Base-by-base conservation (phyloP, 495 filamentous ascomycete species). In the Monascus purpureus region DNA sequence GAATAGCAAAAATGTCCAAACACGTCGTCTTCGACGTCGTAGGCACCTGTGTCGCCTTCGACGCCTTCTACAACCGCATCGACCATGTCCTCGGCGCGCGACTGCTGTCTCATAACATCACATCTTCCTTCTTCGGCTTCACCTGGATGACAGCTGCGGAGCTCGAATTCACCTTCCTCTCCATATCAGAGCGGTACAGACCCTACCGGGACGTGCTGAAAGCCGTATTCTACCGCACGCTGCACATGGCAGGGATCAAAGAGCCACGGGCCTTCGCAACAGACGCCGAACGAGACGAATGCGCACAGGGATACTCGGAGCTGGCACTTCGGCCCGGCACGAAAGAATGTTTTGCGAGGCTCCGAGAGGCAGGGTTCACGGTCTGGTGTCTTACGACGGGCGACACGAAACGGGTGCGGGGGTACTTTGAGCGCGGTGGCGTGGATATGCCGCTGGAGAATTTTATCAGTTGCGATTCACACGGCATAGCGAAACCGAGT, bases 21-120 rank as follows among this genome's bases (percentile, higher is more conserved):
- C 59, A 58, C 34, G 46, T 60, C 37, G 54, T 62, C 9, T 62
- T 64, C 41, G 56, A 64, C 37, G 50, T 64, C 0, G 54, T 64
- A 19, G 59, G 58, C n/a, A 64, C 59, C 19, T 57, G 52, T 29
- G 49, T 62, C 30, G 52, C 56, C 11, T 62, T 52, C 37, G 49
- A 55, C 27, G 48, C 46, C 24, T 60, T 55, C 39, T 50, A 46
- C 40, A 26, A 28, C 16, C 18, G 39, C 28, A 63, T 61, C 37
- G 37, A 54, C 37, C 4, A 17, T 0, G 28, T 33, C 13, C 37
- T 59, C 34, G 56, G 58, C 7, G 8, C 26, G 12, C 42, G 44
- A 26, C 46, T 64, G 6, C 42, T 26, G 11, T 31, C 49, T 4
- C 29, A 57, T 23, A 42, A 39, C 26, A 55, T 63, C 42, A 53